Percentiles rank a stretch among this genome's conserved stretches.
Conservation (phyloP, 345 rosid species). For the Bruguiera gymnorhiza region DNA sequence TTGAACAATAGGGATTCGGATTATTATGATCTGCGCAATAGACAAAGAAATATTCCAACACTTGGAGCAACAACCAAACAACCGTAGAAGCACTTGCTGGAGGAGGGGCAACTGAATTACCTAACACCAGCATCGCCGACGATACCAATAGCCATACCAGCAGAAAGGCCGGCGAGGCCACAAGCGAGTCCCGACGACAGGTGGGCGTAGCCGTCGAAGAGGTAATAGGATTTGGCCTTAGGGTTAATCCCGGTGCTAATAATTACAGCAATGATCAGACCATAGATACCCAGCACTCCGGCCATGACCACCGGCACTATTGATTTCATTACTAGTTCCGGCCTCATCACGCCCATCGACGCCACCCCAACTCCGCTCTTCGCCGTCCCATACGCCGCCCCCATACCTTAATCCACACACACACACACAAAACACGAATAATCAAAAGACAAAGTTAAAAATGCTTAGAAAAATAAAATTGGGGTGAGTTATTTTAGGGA, state of each 20-base stretch:
- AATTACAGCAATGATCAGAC: conserved; percentile 19
- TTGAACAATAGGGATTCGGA: too few species aligned
- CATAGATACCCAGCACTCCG: conserved; percentile 21
- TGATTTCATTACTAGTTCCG: conserved; percentile 23
- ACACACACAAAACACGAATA: background rate
- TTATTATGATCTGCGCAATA: too few species aligned
- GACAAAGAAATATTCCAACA: background rate
- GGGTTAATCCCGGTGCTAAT: conserved; percentile 23
- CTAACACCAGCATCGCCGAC: conserved; percentile 8
- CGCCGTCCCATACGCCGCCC: conserved; percentile 25
- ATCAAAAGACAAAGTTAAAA: too few species aligned
- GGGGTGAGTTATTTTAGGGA: too few species aligned
- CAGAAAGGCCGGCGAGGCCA: conserved; percentile 20
- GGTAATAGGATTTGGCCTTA: conserved; percentile 20
- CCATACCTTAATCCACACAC: conserved; percentile 6
- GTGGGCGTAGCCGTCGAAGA: conserved; percentile 24
- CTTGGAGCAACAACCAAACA: background rate
- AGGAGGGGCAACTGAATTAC: background rate
- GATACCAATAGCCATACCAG: conserved; percentile 23
- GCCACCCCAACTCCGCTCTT: conserved; percentile 25
- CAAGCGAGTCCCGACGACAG: conserved; percentile 32
- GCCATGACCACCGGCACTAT: conserved; percentile 24
- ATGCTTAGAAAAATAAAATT: background rate
- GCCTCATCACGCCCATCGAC: conserved; percentile 25
- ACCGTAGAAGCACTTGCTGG: background rate